Evolutionary conservation across 1,139 yeast species (phyloP), one percentile per base, ranked within the genome.

Genomic region (Suhomyces taliae): DNA sequence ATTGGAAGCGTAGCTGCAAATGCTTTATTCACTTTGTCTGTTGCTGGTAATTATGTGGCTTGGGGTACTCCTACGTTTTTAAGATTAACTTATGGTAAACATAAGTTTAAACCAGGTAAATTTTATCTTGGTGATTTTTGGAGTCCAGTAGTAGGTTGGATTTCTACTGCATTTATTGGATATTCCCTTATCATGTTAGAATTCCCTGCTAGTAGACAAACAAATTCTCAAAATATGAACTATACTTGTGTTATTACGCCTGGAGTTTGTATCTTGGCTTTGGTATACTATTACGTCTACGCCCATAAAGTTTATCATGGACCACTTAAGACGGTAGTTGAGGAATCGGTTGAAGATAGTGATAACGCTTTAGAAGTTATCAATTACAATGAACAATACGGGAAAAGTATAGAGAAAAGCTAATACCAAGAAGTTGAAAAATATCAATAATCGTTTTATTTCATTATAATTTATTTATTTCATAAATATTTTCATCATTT

Each of bases 11-110:
- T 81, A 11, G 89, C 89, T 34, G 78, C 88, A 2, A 69, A 65
- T 47, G 87, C 88, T 15, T 65, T 83, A 39, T 83, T 83, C 64
- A 74, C 85, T 15, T 62, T 83, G 36, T 75, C 76, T 37, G 77
- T 82, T 43, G 81, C 85, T n/a, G 85, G 85, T 48, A 80, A 81
- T 60, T 79, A 80, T 55, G 62, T 82, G 41, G 78, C 86, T 2
- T 82, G 86, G 85, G 71, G 78, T 44, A 68, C 76, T 14, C 87
- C 88, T 36, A 76, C 82, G 37, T 64, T 80, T 43, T 64, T 81
- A 46, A 69, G 82, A 50, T 57, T 79, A 45, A 69, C 80, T 4
- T 57, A 59, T 37, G 82, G 82, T 40, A 70, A 66, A 46, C 68
- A 74, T 40, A 66, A 73, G 41, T 84, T 84, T 60, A 70, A 65